These are phyloP conservation scores for Fistulina hepatica DNA, from an alignment of 1,284 basidiomycete species.

Conservation along the genomic window DNA sequence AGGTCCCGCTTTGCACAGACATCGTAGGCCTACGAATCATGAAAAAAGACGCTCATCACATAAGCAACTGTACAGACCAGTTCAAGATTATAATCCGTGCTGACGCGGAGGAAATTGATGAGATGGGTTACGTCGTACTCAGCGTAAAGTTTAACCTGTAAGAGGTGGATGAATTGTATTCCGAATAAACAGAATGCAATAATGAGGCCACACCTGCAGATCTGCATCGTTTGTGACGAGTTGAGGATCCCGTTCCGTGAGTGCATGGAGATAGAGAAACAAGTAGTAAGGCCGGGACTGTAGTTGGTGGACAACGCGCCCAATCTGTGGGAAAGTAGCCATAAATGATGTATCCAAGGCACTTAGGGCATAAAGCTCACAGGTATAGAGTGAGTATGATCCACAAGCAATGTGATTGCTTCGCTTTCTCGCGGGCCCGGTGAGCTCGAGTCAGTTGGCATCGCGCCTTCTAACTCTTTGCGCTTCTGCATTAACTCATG, in stretches of 20 bases:
- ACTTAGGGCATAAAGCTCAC: constrained; percentile 33
- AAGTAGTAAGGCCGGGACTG: constrained; percentile 70
- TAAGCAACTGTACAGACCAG: constrained; percentile 34
- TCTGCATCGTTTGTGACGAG: constrained; percentile 78
- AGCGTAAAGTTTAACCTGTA: constrained; percentile 81
- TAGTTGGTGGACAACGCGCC: constrained; percentile 82
- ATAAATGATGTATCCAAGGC: constrained; percentile 1
- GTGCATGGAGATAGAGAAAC: constrained; percentile 87
- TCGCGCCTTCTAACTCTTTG: too few species aligned
- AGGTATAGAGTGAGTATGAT: constrained; percentile 94
- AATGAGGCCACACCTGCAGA: constrained; percentile 43
- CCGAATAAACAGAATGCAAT: not conserved
- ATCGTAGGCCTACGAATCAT: constrained; percentile 62
- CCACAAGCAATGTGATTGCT: constrained; percentile 82
- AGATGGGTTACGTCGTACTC: constrained; percentile 73
- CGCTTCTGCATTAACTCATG: constrained; percentile 69
- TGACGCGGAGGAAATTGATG: constrained; percentile 87
- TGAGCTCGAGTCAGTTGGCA: too few species aligned
- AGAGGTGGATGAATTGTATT: too few species aligned
- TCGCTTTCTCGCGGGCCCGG: constrained; percentile 38
- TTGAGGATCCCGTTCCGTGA: constrained; percentile 82
- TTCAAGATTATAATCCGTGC: constrained; percentile 88
- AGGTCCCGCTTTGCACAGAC: constrained; percentile 80
- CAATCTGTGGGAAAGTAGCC: constrained; percentile 41
- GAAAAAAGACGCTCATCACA: not conserved